Evolutionary conservation across 352 stramenopile species (phyloP), one percentile per base, ranked within the genome.

Genomic region (Vaucheria bursata): DNA sequence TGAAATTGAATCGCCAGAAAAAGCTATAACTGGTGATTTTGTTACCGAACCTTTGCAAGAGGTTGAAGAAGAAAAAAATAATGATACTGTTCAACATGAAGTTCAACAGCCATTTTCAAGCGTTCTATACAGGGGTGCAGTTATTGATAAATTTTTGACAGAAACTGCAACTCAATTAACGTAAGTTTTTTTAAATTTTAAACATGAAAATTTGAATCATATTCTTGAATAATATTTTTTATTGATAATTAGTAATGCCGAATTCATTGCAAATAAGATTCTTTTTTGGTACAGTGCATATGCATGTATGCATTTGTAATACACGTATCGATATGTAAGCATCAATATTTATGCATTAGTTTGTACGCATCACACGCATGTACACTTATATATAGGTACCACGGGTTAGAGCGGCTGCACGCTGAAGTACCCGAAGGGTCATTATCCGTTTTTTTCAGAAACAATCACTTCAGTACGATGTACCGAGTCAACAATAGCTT

Each of bases 401-500:
- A 75, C 34, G 77, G 77, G 1, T 49, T 82, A 39, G 52, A 49
- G 36, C 77, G 66, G 32, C 73, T 82, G 52, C 71, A 82, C 45
- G 49, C 68, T 45, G 71, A 74, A 73, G 77, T 82, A 50, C 77
- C 70, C 8, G 83, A 75, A 77, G 66, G 35, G 39, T 82, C 96
- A 73, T 85, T 98, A 29, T 93, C 86, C 29, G 92, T 97, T 7
- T 98, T 99, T 85, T 99, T 98, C 81, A 93, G 95, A 29, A 98
- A 99, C 88, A 98, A 98, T 79, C 96, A 99, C 76, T 99, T 98
- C 80, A 94, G 89, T 18, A 98, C 94, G 0, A 80, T 98, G 12
- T 97, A 97, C 67, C 97, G 97, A 89, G 90, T 92, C 74, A 80
- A 97, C 66, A 92, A 91, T 0, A 87, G 88, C 1, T 82, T 99